These are phyloP conservation scores for Iberis amara DNA, from an alignment of 441 rosid species.

Conservation along the genomic window DNA sequence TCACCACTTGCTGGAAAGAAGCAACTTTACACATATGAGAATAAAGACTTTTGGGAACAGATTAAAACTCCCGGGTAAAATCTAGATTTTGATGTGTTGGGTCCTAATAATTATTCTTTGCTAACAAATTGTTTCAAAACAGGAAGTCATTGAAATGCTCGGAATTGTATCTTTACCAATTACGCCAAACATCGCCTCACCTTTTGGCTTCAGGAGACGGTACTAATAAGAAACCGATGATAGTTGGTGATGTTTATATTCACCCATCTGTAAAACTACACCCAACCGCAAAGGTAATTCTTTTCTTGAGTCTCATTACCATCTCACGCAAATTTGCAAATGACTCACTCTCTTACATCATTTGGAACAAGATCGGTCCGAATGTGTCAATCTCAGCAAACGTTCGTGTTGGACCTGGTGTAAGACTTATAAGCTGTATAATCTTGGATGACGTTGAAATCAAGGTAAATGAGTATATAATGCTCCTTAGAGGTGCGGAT, in stretches of 20 bases:
- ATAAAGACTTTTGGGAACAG: conserved; percentile 78
- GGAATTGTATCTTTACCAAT: conserved; percentile 61
- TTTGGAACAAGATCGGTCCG: conserved; percentile 63
- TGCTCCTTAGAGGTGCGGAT: no score
- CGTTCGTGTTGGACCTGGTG: conserved; percentile 90
- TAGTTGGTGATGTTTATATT: conserved; percentile 63
- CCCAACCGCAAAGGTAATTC: conserved; percentile 65
- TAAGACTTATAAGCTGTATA: conserved; percentile 73
- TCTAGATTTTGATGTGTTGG: background rate
- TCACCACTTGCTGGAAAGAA: conserved; percentile 87
- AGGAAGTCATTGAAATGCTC: conserved; percentile 79
- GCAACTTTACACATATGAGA: conserved; percentile 65
- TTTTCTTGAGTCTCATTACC: background rate
- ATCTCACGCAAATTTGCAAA: background rate
- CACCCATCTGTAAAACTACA: conserved; percentile 84
- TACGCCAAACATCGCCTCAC: conserved; percentile 44
- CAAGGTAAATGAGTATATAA: no score
- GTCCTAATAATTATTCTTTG: background rate
- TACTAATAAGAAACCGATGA: conserved; percentile 37
- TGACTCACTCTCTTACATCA: background rate
- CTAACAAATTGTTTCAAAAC: conserved; percentile 10
- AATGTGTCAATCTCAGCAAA: conserved; percentile 89
- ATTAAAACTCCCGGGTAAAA: conserved; percentile 77
- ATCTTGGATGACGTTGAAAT: conserved; percentile 66
- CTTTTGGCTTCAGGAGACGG: conserved; percentile 56